Evolutionary conservation across 108 stramenopile species (phyloP), one percentile per base, ranked within the genome.

Genomic region (Stephanodiscus triporus): DNA sequence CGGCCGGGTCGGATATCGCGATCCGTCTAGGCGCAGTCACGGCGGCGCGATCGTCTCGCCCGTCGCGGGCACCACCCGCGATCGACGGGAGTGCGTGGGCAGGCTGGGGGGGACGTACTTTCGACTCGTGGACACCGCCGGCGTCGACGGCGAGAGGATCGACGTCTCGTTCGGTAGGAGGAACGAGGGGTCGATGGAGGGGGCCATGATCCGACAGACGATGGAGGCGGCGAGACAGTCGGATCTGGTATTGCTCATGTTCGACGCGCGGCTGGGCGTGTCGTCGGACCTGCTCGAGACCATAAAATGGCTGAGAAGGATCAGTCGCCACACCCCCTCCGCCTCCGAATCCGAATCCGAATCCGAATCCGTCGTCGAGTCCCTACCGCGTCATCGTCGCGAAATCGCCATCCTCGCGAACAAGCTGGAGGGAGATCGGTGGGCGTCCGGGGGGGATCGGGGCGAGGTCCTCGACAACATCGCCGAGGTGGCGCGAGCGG

Each of bases 121-220:
- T 73, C 74, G 75, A 23, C 69, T 97, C 24, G 81, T 94, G 40
- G 96, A 97, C 64, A 97, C 96, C 32, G 96, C 94, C 7, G 96
- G 96, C 27, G 87, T 94, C n/a, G 94, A 97, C 83, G 94, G 91
- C 32, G 90, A 91, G 63, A 89, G 89, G 34, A 82, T 95, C 43
- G 90, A 85, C 67, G 34, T 70, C 40, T 72, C 79, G 54, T 66
- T 80, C 59, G 79, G 64, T 49, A 82, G 61, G 47, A 26, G 75
- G 73, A 66, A 63, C 42, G 55, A 69, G 50, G 27, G 69, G 63
- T 70, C 80, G 68, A 65, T 73, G 51, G 54, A 80, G 77, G 78
- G 85, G 67, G 78, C 85, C 37, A 96, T 94, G 95, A 91, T 91
- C 75, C 67, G 84, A 56, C 92, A 94, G 82, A 92, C 95, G 6